Percentiles rank a stretch among this genome's conserved stretches.
These are phyloP conservation scores for Chaetomium fimeti DNA, from an alignment of 495 filamentous ascomycete species.

Conservation along the genomic window DNA sequence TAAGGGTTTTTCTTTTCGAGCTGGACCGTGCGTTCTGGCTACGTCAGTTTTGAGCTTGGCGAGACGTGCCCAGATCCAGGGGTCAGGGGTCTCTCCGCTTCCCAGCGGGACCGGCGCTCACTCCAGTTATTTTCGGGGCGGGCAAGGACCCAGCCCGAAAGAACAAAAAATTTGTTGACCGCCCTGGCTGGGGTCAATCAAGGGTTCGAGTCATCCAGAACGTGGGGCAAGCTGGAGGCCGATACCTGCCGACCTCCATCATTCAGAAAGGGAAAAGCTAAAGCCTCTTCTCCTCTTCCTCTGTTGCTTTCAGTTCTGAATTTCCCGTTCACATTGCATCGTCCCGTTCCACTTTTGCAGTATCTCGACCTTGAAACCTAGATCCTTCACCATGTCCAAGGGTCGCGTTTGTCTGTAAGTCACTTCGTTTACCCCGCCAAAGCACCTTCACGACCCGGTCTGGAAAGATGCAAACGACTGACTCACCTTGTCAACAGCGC, in stretches of 20 bases:
- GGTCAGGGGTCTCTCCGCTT: background rate
- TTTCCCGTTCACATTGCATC: background rate
- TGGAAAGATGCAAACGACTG: constrained; percentile 15
- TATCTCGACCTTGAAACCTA: background rate
- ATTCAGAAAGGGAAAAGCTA: constrained; percentile 3
- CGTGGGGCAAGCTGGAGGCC: background rate
- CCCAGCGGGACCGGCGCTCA: background rate
- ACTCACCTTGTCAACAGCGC: constrained; percentile 35
- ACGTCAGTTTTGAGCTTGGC: background rate
- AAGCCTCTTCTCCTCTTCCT: constrained; percentile 5
- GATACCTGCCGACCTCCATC: background rate
- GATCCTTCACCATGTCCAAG: constrained; percentile 38
- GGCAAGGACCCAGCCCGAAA: background rate
- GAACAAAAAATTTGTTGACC: constrained; percentile 7
- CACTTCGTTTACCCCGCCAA: background rate
- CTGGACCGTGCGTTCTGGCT: background rate
- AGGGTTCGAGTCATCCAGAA: constrained; percentile 20
- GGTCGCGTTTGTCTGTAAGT: constrained; percentile 50
- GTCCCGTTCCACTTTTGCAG: background rate
- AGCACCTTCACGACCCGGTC: no score
- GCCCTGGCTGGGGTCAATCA: background rate
- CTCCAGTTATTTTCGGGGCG: constrained; percentile 5
- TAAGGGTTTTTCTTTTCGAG: background rate
- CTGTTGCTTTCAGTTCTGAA: background rate
- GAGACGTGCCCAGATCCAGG: background rate